A percentile compares a stretch with the other conserved stretches of the same genome.
Conservation (phyloP, 257 asterid species). For the Nicotiana benthamiana region DNA sequence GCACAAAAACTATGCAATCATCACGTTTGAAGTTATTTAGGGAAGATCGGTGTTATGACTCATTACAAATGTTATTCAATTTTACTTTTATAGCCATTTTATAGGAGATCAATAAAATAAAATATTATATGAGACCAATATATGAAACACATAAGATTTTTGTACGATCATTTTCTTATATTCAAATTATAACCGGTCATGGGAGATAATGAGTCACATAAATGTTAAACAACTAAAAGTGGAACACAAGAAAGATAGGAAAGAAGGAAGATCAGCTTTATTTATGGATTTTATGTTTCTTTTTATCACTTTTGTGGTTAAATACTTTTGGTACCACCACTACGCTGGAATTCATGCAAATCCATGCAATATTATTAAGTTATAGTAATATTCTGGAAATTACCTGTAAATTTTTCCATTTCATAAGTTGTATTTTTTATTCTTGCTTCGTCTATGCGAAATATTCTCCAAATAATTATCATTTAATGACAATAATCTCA, state of each 20-base stretch:
- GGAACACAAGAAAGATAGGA: not conserved
- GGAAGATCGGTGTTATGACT: not conserved
- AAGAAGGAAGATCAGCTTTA: not conserved
- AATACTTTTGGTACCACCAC: not conserved
- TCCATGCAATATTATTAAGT: not conserved
- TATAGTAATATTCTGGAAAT: not conserved
- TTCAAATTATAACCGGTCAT: not conserved
- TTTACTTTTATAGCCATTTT: not conserved
- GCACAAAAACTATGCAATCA: not conserved
- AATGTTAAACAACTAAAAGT: not conserved
- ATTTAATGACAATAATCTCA: no score
- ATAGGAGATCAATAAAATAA: not conserved
- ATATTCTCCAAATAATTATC: not conserved
- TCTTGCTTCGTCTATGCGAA: not conserved
- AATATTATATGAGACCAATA: not conserved
- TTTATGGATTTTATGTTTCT: not conserved
- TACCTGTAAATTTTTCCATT: not conserved
- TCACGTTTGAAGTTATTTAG: not conserved
- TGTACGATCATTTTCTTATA: not conserved
- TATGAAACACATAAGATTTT: not conserved
- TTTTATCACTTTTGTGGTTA: not conserved
- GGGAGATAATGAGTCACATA: not conserved
- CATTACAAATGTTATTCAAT: not conserved
- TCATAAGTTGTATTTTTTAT: no score
- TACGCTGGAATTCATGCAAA: not conserved